A percentile compares a stretch with the other conserved stretches of the same genome.
Evolutionary conservation across 2,329 filamentous ascomycete genomes (phyloP).

Genomic region (Colletotrichum destructivum): DNA sequence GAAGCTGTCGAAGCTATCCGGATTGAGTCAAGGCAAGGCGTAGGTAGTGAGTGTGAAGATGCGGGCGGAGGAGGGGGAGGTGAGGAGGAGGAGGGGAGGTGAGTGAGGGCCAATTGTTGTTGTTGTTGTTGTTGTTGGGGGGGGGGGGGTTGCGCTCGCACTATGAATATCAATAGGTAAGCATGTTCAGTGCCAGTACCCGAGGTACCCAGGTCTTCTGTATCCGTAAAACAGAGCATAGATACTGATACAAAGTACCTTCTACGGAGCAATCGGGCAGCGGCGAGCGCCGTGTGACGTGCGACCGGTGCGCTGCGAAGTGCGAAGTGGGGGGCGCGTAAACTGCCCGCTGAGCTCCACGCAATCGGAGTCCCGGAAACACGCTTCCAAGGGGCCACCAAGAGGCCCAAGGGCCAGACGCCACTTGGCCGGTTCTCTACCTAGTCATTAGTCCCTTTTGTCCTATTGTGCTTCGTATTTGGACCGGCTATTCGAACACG

Average conservation of each 20-base stretch:
- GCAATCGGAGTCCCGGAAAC: background rate
- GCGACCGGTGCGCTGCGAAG: constrained; percentile 34
- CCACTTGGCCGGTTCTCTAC: too few species aligned
- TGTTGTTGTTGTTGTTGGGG: too few species aligned
- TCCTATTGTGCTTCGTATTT: too few species aligned
- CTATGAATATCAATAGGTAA: too few species aligned
- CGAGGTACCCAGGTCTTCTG: background rate
- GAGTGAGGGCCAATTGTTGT: too few species aligned
- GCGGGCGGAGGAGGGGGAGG: background rate
- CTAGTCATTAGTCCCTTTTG: too few species aligned
- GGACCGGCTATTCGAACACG: too few species aligned
- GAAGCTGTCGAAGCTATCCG: constrained; percentile 12
- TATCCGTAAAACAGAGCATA: too few species aligned
- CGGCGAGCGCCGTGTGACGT: constrained; percentile 44
- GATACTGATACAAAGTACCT: too few species aligned
- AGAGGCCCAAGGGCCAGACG: too few species aligned
- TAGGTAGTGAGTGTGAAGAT: background rate
- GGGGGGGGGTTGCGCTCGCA: background rate
- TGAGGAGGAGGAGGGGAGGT: background rate
- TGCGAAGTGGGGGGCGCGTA: too few species aligned
- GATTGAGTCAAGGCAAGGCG: constrained; percentile 7
- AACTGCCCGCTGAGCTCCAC: background rate
- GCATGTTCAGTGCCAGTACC: background rate
- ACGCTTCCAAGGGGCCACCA: too few species aligned
- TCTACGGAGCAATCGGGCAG: constrained; percentile 24